phyloP scores from a whole-genome alignment of 768 basidiomycete genomes.

The Termitomyces sp. region DNA sequence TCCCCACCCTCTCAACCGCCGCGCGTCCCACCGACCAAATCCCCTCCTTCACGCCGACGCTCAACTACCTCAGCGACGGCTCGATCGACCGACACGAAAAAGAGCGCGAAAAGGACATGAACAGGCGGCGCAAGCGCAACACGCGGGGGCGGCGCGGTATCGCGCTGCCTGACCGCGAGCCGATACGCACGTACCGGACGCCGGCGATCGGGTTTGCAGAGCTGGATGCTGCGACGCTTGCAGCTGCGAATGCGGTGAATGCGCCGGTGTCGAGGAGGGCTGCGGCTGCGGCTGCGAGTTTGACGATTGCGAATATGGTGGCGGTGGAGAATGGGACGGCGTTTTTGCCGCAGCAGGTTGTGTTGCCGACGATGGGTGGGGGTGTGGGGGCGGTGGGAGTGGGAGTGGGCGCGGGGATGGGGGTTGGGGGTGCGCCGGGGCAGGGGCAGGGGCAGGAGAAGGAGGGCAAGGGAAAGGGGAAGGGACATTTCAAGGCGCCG shows the following conservation, averaged over 20 bases:
- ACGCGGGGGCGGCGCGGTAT: conserved; percentile 80
- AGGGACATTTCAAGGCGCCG: conserved; percentile 75
- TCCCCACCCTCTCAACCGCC: conserved; percentile 73
- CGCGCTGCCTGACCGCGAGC: conserved; percentile 88
- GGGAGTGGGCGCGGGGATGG: too few relatives aligned
- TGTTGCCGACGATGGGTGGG: conserved; percentile 23
- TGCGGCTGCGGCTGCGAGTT: conserved; percentile 78
- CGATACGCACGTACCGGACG: conserved; percentile 87
- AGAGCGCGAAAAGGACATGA: conserved; percentile 91
- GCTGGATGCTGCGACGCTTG: conserved; percentile 67
- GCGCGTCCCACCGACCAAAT: conserved; percentile 79
- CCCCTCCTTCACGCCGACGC: conserved; percentile 78
- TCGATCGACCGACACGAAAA: conserved; percentile 89
- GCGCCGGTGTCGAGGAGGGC: conserved; percentile 76
- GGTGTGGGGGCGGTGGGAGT: too few relatives aligned
- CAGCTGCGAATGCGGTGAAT: conserved; percentile 58
- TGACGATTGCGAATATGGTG: conserved; percentile 90
- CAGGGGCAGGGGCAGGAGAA: background rate
- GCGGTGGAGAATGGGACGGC: conserved; percentile 84
- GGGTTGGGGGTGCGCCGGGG: background rate
- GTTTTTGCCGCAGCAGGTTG: conserved; percentile 44
- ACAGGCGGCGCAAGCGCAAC: conserved; percentile 79
- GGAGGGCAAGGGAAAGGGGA: conserved; percentile 17
- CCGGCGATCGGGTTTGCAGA: conserved; percentile 85
- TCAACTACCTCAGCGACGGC: conserved; percentile 84